Percentiles rank a stretch among this genome's conserved stretches.
Evolutionary conservation across 2,329 filamentous ascomycete species (phyloP).

Genomic region (Aspergillus awamori): DNA sequence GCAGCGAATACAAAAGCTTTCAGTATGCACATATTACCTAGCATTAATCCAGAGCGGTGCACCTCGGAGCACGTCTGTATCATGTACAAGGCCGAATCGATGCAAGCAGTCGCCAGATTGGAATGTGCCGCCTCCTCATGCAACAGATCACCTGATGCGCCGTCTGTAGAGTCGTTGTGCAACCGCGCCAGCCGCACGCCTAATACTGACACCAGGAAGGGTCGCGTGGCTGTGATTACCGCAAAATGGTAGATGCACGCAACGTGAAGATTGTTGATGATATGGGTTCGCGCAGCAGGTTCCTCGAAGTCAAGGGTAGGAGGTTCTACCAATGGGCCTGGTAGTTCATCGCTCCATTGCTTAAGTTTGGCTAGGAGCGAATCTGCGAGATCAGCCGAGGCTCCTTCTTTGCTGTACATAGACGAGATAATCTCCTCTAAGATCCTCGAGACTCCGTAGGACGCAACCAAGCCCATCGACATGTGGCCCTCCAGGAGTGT

Average conservation of each 20-base stretch:
- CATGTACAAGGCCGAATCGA: slow-evolving; percentile 60
- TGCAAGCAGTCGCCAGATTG: slow-evolving; percentile 55
- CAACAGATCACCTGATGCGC: slow-evolving; percentile 11
- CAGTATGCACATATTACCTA: slow-evolving; percentile 62
- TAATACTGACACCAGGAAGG: slow-evolving; percentile 56
- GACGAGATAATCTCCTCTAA: slow-evolving; percentile 50
- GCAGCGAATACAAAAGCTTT: slow-evolving; percentile 62
- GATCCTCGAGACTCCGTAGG: slow-evolving; percentile 48
- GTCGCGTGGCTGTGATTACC: slow-evolving; percentile 60
- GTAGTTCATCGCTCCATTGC: slow-evolving; percentile 51
- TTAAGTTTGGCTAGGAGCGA: slow-evolving; percentile 48
- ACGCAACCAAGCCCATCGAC: slow-evolving; percentile 42
- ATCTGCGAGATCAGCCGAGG: slow-evolving; percentile 41
- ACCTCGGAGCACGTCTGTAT: slow-evolving; percentile 58
- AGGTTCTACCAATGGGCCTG: slow-evolving; percentile 34
- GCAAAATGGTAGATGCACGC: slow-evolving; percentile 63
- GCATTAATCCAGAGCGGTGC: slow-evolving; percentile 47
- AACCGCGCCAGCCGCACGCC: slow-evolving; percentile 41
- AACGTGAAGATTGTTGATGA: slow-evolving; percentile 57
- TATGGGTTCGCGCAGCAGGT: slow-evolving; percentile 34
- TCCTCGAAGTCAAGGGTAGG: slow-evolving; percentile 23
- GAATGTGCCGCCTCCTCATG: slow-evolving; percentile 35
- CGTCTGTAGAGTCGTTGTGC: slow-evolving; percentile 29
- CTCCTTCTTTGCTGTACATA: slow-evolving; percentile 45
- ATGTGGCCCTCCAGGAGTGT: slow-evolving; percentile 26